Evolutionary conservation across 306 rosid genomes (phyloP).

Genomic region (Ormosia emarginata): DNA sequence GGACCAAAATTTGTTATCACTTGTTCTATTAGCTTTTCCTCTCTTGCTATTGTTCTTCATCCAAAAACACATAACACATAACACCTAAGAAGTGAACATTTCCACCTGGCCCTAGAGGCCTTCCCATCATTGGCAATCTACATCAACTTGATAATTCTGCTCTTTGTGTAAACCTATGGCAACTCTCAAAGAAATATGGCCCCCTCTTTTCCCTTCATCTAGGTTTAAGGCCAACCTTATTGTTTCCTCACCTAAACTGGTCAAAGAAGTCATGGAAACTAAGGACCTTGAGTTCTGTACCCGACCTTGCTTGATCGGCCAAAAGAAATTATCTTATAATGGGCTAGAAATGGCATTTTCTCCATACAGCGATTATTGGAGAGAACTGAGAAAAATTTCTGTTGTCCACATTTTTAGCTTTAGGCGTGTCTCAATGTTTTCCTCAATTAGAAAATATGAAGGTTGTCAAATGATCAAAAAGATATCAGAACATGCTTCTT

Average conservation of each 20-base stretch:
- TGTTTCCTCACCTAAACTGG: too few relatives aligned
- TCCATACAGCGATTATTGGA: conserved; percentile 9
- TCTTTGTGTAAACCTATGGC: not conserved
- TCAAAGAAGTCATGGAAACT: too few relatives aligned
- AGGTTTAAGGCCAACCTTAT: too few relatives aligned
- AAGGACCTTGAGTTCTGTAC: not conserved
- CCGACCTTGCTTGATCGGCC: not conserved
- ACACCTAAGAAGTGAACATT: not conserved
- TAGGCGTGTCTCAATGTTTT: not conserved
- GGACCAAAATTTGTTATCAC: not conserved
- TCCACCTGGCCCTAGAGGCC: conserved; percentile 31
- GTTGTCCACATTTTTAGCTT: not conserved
- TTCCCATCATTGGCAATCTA: conserved; percentile 28
- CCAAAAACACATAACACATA: not conserved
- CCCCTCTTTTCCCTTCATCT: too few relatives aligned
- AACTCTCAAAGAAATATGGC: too few relatives aligned
- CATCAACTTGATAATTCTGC: not conserved
- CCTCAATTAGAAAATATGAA: not conserved
- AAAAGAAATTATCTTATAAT: conserved; percentile 9
- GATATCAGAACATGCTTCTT: not conserved
- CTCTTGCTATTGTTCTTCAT: not conserved
- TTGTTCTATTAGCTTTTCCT: not conserved
- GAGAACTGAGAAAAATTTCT: conserved; percentile 14
- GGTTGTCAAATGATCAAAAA: not conserved
- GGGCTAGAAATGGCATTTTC: conserved; percentile 13